phyloP scores from a whole-genome alignment of 192 early-diverging fungal genomes.

The Backusella australiensis region DNA sequence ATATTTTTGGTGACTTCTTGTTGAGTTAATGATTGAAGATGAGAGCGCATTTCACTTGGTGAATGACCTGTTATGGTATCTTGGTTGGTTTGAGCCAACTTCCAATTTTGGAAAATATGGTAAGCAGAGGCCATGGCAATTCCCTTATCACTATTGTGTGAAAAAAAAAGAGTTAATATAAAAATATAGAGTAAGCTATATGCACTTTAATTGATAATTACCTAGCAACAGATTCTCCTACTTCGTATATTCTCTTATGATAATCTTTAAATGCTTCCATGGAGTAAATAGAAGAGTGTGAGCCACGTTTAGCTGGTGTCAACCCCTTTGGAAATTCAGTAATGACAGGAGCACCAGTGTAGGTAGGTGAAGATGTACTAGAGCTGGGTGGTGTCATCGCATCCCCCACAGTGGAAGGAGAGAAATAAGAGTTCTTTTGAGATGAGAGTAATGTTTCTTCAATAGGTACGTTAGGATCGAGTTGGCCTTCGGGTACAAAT shows the following conservation, averaged over 20 bases:
- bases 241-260: constrained; percentile 22
- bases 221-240: constrained; percentile 22
- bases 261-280: constrained; percentile 30
- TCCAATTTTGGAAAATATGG: constrained; percentile 33
- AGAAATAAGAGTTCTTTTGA: background rate
- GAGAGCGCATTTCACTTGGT: background rate
- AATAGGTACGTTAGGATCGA: constrained; percentile 3
- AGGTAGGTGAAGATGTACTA: background rate
- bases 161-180: background rate
- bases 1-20: constrained; percentile 7
- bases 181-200: background rate
- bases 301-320: constrained; percentile 27
- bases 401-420: background rate
- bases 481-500: constrained; percentile 21
- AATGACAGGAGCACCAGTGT: background rate
- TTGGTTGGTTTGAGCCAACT: constrained; percentile 2
- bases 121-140: constrained; percentile 38
- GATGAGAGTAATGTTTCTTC: background rate
- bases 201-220: constrained; percentile 5
- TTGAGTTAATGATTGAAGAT: constrained; percentile 17
- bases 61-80: background rate
- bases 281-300: constrained; percentile 19
- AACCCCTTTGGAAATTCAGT: constrained; percentile 6
- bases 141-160: constrained; percentile 31
- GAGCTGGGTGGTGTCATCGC: constrained; percentile 9